phyloP scores from a whole-genome alignment of 202 grass and related monocot genomes.

The Cymbopogon flexuosus region DNA sequence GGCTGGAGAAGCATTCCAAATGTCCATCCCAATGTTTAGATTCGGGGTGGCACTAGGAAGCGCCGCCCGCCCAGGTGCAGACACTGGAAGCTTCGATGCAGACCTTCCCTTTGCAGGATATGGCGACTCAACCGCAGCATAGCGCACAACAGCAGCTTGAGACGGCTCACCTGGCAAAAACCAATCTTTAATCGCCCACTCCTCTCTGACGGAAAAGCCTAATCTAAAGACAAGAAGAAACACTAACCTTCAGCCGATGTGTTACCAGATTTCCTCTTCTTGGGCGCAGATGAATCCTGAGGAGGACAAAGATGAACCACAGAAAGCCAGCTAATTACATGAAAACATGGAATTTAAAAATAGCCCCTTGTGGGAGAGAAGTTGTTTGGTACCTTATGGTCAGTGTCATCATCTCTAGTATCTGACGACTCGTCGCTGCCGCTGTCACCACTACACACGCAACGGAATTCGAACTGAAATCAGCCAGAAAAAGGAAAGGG shows the following conservation, averaged over 20 bases:
- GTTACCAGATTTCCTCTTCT: constrained; percentile 80
- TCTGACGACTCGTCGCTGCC: constrained; percentile 74
- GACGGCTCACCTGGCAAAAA: constrained; percentile 60
- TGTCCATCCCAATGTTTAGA: constrained; percentile 76
- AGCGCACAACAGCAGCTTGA: constrained; percentile 40
- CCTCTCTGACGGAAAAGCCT: not conserved
- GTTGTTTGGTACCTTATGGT: constrained; percentile 58
- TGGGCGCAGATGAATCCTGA: constrained; percentile 64
- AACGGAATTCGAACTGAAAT: constrained; percentile 25
- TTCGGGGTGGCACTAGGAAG: constrained; percentile 54
- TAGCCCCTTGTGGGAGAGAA: constrained; percentile 28
- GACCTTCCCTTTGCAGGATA: constrained; percentile 53
- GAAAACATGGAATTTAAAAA: constrained; percentile 43
- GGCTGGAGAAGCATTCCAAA: constrained; percentile 58
- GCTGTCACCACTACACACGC: constrained; percentile 46
- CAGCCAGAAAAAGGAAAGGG: not conserved
- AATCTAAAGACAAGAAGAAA: not conserved
- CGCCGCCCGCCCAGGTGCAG: constrained; percentile 65
- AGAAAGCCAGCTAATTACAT: constrained; percentile 30
- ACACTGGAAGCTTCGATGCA: constrained; percentile 83
- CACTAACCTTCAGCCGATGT: constrained; percentile 48
- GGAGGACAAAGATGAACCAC: constrained; percentile 35
- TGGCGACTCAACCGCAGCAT: constrained; percentile 41
- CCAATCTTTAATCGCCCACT: not conserved
- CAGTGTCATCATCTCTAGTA: constrained; percentile 64